Evolutionary conservation across 2,329 filamentous ascomycete genomes (phyloP), one percentile per base, ranked within the genome.

Genomic region (Blastomyces percursus): DNA sequence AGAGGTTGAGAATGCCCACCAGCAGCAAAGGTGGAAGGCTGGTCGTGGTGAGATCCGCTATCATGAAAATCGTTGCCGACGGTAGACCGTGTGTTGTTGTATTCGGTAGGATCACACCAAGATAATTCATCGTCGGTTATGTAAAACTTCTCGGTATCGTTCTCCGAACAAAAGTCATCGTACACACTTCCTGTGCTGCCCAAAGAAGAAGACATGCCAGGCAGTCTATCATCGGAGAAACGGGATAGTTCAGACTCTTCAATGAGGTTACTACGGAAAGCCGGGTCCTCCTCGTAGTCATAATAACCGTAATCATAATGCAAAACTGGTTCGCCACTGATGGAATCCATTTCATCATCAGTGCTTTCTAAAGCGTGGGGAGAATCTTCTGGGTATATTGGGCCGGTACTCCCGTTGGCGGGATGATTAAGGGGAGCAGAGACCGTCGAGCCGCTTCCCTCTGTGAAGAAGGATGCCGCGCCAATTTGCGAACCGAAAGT

Each of bases 111-210:
- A 51, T 64, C 60, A 30, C 40, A 61, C 9, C 63, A 44, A 14
- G 59, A 61, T 38, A 62, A 48, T 38, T 63, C 62, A 56, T 67
- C 64, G 24, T 67, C 66, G 19, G 66, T 63, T 4, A 58, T 59
- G 52, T 67, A 67, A 52, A 67, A 66, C 35, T 61, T 64, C 11
- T 64, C 62, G 11, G 61, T 62, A 52, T 64, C 61, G 27, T 61
- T 55, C 9, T 66, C 61, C 11, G 46, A 52, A 24, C 16, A 11
- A 42, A 38, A 52, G n/a, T 64, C 64, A 57, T 60, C n/a, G 7
- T 19, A 30, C 19, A 55, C 48, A 51, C 54, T 42, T 42, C 38
- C 21, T 51, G 38, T 21, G 50, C 48, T 42, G 11, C 21, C 19
- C 38, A 32, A 35, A 6, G 52, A 42, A 44, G 56, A 57, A 27